Percentiles rank a stretch among this genome's conserved stretches.
These are phyloP conservation scores for Sarocladium oryzae DNA, from an alignment of 2,329 filamentous ascomycete genomes.

Conservation along the genomic window DNA sequence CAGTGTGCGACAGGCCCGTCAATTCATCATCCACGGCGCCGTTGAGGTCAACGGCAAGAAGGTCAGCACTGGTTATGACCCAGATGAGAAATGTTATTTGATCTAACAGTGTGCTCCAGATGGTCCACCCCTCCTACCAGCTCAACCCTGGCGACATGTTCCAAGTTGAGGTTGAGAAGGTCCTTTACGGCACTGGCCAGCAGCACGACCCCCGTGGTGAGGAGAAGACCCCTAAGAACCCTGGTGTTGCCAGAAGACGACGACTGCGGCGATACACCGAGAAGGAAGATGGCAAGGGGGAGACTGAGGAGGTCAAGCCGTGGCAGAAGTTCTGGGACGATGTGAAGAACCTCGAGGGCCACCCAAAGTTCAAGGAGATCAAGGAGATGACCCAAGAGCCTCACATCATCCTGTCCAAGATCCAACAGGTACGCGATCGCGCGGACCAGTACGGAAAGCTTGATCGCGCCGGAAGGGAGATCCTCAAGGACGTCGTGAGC, in stretches of 20 bases:
- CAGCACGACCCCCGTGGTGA: constrained; percentile 43
- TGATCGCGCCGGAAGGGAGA: not conserved
- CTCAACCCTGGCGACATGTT: constrained; percentile 98
- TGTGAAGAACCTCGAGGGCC: constrained; percentile 6
- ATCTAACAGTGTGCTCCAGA: constrained; percentile 43
- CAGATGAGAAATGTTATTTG: not conserved
- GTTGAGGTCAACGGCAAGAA: constrained; percentile 97
- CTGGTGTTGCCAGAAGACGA: not conserved
- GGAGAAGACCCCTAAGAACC: constrained; percentile 4
- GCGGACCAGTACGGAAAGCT: not conserved
- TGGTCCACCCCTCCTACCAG: constrained; percentile 85
- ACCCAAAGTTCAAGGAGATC: constrained; percentile 60
- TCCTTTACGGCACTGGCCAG: constrained; percentile 79
- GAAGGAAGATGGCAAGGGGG: constrained; percentile 11
- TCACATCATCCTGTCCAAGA: not conserved
- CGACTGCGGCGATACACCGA: constrained; percentile 13
- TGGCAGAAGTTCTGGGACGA: constrained; percentile 12
- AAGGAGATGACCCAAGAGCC: not conserved
- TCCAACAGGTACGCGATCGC: not conserved
- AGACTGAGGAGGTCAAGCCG: constrained; percentile 14
- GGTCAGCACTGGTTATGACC: constrained; percentile 39
- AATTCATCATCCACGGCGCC: constrained; percentile 87
- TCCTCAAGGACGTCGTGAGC: not conserved
- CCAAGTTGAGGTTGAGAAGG: constrained; percentile 83
- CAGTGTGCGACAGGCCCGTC: constrained; percentile 84